Conservation (phyloP, 164 flowering plant species). For the Aristolochia californica region DNA sequence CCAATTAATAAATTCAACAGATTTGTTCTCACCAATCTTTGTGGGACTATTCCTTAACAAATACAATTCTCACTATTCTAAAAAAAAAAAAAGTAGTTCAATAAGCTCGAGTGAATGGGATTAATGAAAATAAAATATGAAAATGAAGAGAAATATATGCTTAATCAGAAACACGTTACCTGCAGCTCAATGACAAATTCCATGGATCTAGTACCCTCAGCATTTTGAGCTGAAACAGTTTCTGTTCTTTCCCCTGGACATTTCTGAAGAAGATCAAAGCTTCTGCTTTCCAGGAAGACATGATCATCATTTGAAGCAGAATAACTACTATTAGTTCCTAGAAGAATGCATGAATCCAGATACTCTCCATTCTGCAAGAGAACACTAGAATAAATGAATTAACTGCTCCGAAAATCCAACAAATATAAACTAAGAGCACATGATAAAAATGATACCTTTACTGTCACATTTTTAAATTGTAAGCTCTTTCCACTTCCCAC, state of each 20-base stretch:
- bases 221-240: slow-evolving; percentile 18
- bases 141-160: neutral
- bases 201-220: slow-evolving; percentile 23
- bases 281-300: slow-evolving; percentile 40
- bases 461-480: slow-evolving; percentile 68
- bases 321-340: slow-evolving; percentile 79
- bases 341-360: slow-evolving; percentile 73
- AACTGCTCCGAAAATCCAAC: neutral
- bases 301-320: slow-evolving; percentile 60
- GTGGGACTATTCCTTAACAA: too few relatives aligned
- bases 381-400: neutral
- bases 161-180: slow-evolving; percentile 23
- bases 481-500: slow-evolving; percentile 75
- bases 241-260: slow-evolving; percentile 16
- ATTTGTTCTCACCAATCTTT: too few relatives aligned
- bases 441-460: slow-evolving; percentile 41
- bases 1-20: too few relatives aligned
- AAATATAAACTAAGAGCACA: neutral
- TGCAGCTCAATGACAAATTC: slow-evolving; percentile 69
- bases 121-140: neutral
- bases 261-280: slow-evolving; percentile 18
- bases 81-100: too few relatives aligned
- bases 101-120: too few relatives aligned
- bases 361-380: slow-evolving; percentile 58
- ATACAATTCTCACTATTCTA: too few relatives aligned